Evolutionary conservation across 164 flowering plant species (phyloP).

Genomic region (Euptelea pleiosperma): DNA sequence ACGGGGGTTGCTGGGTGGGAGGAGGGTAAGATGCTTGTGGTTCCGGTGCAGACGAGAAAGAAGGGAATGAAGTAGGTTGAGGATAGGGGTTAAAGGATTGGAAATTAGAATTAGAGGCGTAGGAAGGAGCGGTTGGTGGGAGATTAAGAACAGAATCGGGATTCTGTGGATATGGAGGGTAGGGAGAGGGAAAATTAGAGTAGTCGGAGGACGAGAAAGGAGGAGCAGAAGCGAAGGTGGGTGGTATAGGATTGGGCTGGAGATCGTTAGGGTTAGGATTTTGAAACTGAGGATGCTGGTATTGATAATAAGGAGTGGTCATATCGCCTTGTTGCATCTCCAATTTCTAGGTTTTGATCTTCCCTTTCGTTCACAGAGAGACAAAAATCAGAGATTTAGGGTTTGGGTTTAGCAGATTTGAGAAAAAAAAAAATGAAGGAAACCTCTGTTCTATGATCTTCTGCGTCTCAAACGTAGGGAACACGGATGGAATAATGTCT

Average conservation of each 20-base stretch:
- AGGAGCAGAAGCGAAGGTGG: conserved; percentile 78
- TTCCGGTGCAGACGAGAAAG: conserved; percentile 33
- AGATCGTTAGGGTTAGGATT: conserved; percentile 28
- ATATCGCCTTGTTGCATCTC: conserved; percentile 25
- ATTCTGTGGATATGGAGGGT: conserved; percentile 39
- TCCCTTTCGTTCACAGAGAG: background rate
- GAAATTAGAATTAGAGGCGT: conserved; percentile 26
- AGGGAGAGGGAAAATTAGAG: conserved; percentile 24
- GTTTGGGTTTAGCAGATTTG: no score
- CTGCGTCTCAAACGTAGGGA: no score
- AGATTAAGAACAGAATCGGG: conserved; percentile 39
- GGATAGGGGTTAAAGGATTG: conserved; percentile 28
- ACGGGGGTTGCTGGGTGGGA: conserved; percentile 28
- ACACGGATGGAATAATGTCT: no score
- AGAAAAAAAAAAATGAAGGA: no score
- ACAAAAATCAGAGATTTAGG: no score
- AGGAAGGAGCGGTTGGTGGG: conserved; percentile 38
- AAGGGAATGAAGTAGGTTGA: conserved; percentile 18
- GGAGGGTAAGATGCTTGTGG: conserved; percentile 32
- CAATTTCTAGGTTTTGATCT: background rate
- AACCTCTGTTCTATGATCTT: no score
- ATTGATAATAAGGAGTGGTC: conserved; percentile 18
- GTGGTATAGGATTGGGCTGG: conserved; percentile 18
- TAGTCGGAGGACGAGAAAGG: conserved; percentile 57
- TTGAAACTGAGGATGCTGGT: conserved; percentile 17